Conservation (phyloP, 768 basidiomycete species). For the Terana coerulea region DNA sequence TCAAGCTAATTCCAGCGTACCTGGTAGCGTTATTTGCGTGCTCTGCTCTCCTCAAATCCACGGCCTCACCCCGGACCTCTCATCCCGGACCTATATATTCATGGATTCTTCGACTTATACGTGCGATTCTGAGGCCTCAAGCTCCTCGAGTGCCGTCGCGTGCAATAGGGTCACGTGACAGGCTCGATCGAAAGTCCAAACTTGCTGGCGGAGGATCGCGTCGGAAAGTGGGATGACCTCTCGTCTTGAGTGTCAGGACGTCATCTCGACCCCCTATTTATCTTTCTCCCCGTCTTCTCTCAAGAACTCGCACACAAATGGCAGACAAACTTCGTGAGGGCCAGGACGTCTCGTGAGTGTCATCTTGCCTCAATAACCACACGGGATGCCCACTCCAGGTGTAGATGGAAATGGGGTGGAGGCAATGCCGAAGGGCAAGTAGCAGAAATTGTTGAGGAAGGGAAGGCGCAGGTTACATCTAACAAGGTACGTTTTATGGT, state of each 20-base stretch:
- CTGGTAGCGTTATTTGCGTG: too few species aligned
- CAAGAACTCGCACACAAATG: slow-evolving; percentile 14
- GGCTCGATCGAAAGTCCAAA: not conserved
- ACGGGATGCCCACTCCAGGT: not conserved
- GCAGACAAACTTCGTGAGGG: slow-evolving; percentile 29
- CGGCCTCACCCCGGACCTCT: too few species aligned
- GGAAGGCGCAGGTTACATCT: slow-evolving; percentile 40
- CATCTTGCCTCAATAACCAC: not conserved
- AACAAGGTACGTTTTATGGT: slow-evolving; percentile 40
- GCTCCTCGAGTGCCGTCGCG: too few species aligned
- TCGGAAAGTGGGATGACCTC: not conserved
- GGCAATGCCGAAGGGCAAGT: slow-evolving; percentile 32
- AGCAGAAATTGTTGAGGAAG: slow-evolving; percentile 38
- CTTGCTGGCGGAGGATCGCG: not conserved
- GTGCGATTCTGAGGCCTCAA: too few species aligned
- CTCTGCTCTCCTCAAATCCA: too few species aligned
- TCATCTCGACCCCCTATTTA: not conserved
- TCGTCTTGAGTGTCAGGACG: not conserved
- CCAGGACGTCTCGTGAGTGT: slow-evolving; percentile 33
- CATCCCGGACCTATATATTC: too few species aligned
- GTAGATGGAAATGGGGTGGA: slow-evolving; percentile 36
- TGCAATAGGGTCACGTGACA: not conserved
- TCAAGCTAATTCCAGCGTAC: too few species aligned
- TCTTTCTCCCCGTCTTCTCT: not conserved
- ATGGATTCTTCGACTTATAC: too few species aligned